Evolutionary conservation across 169 alveolate genomes (phyloP).

Genomic region (Eimeria praecox): DNA sequence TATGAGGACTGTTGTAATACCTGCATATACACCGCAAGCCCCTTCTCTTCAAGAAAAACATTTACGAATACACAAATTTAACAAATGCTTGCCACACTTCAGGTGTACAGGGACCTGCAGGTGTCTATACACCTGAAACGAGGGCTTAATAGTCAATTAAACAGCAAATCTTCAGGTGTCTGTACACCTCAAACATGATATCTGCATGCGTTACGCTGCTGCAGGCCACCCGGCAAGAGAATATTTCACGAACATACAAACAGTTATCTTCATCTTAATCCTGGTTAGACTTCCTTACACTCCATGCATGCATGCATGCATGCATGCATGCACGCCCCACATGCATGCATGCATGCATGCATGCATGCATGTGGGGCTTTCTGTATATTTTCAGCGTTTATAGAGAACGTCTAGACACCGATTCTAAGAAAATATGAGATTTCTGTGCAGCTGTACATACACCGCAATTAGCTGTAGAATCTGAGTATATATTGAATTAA

Average conservation of each 20-base stretch:
- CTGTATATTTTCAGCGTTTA: too few relatives aligned
- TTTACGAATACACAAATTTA: too few relatives aligned
- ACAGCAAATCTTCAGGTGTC: background rate
- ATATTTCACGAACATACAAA: slow-evolving; percentile 30
- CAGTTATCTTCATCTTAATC: slow-evolving; percentile 37
- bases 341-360: background rate
- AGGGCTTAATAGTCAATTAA: background rate
- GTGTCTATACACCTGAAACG: background rate
- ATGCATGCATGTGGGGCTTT: too few relatives aligned
- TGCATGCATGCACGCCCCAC: background rate
- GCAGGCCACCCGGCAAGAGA: slow-evolving; percentile 61
- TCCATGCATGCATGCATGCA: background rate
- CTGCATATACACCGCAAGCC: background rate
- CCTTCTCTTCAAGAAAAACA: too few relatives aligned
- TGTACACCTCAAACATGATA: background rate
- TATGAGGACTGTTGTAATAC: too few relatives aligned
- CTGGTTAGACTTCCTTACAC: background rate
- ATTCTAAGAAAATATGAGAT: too few relatives aligned
- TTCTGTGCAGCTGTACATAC: too few relatives aligned
- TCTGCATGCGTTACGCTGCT: background rate
- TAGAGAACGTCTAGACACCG: too few relatives aligned
- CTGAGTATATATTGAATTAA: too few relatives aligned
- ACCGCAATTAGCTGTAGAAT: too few relatives aligned
- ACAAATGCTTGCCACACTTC: background rate
- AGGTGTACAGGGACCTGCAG: background rate